A percentile compares a stretch with the other conserved stretches of the same genome.
These are phyloP conservation scores for Lizanozyma gosingica DNA, from an alignment of 1,139 yeast species.

Conservation along the genomic window DNA sequence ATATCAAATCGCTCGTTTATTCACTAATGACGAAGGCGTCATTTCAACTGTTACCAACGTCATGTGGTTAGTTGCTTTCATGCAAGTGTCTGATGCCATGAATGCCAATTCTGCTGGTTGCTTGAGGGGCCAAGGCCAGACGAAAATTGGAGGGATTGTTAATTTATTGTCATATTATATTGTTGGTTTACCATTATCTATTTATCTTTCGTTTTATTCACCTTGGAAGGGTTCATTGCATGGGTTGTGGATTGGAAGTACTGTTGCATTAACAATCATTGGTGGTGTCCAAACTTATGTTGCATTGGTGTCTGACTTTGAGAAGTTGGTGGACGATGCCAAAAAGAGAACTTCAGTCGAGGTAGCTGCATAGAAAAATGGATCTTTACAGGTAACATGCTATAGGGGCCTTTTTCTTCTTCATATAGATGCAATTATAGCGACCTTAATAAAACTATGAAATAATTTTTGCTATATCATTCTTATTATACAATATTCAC, in stretches of 20 bases:
- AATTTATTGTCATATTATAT: conserved; percentile 44
- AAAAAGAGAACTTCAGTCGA: conserved; percentile 23
- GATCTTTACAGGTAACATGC: too few relatives aligned
- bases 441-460: too few relatives aligned
- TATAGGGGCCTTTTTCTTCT: too few relatives aligned
- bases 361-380: neutral
- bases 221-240: conserved; percentile 33
- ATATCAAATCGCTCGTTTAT: conserved; percentile 24
- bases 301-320: conserved; percentile 31
- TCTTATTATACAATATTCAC: too few relatives aligned
- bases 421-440: too few relatives aligned
- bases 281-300: conserved; percentile 44
- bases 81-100: conserved; percentile 50
- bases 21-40: conserved; percentile 35
- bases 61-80: conserved; percentile 45
- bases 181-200: conserved; percentile 44
- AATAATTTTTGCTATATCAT: too few relatives aligned
- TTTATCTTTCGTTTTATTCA: conserved; percentile 39
- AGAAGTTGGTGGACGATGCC: conserved; percentile 32
- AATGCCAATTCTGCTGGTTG: conserved; percentile 56
- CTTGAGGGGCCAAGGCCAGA: conserved; percentile 51
- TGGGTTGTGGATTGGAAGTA: conserved; percentile 50
- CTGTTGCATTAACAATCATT: conserved; percentile 42
- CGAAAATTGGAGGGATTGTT: conserved; percentile 50
- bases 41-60: conserved; percentile 29